phyloP scores from a whole-genome alignment of 1,284 basidiomycete species.

The Pascua guehoae region DNA sequence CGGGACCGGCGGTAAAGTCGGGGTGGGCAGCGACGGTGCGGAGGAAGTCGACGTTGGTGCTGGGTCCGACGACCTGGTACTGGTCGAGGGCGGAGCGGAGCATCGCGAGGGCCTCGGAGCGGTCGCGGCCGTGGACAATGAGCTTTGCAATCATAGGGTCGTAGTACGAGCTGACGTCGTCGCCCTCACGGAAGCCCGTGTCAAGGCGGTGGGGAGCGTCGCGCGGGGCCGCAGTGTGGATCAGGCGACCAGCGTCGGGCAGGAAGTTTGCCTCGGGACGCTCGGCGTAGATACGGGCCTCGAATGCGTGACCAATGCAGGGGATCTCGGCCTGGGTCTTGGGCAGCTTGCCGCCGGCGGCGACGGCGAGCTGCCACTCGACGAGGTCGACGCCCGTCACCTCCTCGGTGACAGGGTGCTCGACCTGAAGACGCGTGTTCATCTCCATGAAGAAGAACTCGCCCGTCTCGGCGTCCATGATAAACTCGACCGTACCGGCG shows the following conservation, averaged over 20 bases:
- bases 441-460: slow-evolving; percentile 93
- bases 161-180: slow-evolving; percentile 87
- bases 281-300: slow-evolving; percentile 95
- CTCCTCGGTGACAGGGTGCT: slow-evolving; percentile 95
- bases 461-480: slow-evolving; percentile 80
- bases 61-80: slow-evolving; percentile 85
- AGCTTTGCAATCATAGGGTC: slow-evolving; percentile 74
- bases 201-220: slow-evolving; percentile 75
- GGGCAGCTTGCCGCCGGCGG: slow-evolving; percentile 80
- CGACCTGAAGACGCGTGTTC: slow-evolving; percentile 90
- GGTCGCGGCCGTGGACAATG: slow-evolving; percentile 81
- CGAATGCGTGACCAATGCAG: slow-evolving; percentile 86
- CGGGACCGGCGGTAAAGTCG: slow-evolving; percentile 72
- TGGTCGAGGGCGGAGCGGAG: slow-evolving; percentile 75
- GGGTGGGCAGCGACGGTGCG: slow-evolving; percentile 69
- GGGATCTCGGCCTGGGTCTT: slow-evolving; percentile 71
- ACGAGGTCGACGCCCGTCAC: slow-evolving; percentile 88
- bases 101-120: slow-evolving; percentile 77
- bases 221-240: slow-evolving; percentile 61
- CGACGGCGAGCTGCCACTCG: slow-evolving; percentile 90
- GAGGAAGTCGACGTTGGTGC: slow-evolving; percentile 88
- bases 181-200: slow-evolving; percentile 79
- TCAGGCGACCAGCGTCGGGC: slow-evolving; percentile 78
- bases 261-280: slow-evolving; percentile 87
- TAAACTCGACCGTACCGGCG: slow-evolving; percentile 89